phyloP scores from a whole-genome alignment of 2,329 filamentous ascomycete species.

The Dichotomopilus funicola region DNA sequence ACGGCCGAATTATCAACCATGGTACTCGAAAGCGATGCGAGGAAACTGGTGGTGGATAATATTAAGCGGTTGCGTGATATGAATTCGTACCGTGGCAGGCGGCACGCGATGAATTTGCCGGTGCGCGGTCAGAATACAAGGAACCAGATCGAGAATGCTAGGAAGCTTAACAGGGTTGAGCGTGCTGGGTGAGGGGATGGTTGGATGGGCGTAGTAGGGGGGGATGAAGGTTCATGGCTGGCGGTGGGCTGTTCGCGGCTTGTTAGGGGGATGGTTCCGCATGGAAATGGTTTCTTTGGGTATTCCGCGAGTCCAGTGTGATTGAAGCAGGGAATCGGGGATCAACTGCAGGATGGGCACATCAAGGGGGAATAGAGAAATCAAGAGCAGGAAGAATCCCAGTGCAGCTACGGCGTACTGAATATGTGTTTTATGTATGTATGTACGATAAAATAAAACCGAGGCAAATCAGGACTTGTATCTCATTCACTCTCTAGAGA shows the following conservation, averaged over 20 bases:
- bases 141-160: conserved; percentile 58
- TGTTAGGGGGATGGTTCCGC: neutral
- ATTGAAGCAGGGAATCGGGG: too few relatives aligned
- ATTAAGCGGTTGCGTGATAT: conserved; percentile 84
- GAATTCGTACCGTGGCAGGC: conserved; percentile 77
- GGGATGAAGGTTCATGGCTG: neutral
- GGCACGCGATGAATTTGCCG: conserved; percentile 89
- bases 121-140: conserved; percentile 86
- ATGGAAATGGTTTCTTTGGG: neutral
- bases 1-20: conserved; percentile 81
- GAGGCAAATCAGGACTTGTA: neutral
- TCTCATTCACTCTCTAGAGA: neutral
- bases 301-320: too few relatives aligned
- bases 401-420: neutral
- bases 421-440: conserved; percentile 10
- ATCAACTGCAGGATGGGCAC: too few relatives aligned
- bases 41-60: conserved; percentile 72
- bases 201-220: neutral
- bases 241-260: neutral
- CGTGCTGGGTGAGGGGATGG: conserved; percentile 32
- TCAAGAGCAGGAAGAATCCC: neutral
- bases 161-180: conserved; percentile 55
- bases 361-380: neutral
- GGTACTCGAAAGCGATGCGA: conserved; percentile 88
- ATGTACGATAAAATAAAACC: conserved; percentile 1